Percentiles rank a stretch among this genome's conserved stretches.
phyloP scores from a whole-genome alignment of 202 grass and related monocot genomes.

The Elaeis oleifera region DNA sequence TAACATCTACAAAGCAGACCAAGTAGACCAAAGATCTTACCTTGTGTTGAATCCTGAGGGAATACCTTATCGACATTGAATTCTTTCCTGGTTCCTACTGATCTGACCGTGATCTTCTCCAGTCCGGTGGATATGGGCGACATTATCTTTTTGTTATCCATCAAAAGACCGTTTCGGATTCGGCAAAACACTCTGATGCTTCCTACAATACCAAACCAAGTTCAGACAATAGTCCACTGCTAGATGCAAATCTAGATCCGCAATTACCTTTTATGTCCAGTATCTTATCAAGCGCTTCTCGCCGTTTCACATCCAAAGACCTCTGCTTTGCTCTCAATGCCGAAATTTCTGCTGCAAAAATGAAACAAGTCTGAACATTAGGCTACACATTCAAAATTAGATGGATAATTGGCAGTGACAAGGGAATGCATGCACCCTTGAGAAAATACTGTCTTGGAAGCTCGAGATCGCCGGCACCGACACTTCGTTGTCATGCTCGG shows the following conservation, averaged over 20 bases:
- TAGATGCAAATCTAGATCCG: slow-evolving; percentile 1
- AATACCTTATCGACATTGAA: slow-evolving; percentile 69
- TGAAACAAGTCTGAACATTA: not conserved
- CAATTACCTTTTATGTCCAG: slow-evolving; percentile 82
- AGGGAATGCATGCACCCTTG: not conserved
- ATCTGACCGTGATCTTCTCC: slow-evolving; percentile 56
- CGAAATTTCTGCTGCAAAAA: slow-evolving; percentile 57
- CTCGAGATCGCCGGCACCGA: slow-evolving; percentile 2
- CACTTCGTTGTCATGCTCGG: slow-evolving; percentile 33
- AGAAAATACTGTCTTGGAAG: slow-evolving; percentile 34
- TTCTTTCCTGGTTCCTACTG: slow-evolving; percentile 58
- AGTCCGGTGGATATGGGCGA: slow-evolving; percentile 32
- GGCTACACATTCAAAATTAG: not conserved
- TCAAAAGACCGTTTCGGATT: slow-evolving; percentile 35
- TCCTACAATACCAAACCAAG: slow-evolving; percentile 33
- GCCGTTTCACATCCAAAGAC: slow-evolving; percentile 45
- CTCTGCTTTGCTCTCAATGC: slow-evolving; percentile 38
- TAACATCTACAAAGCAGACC: too few relatives aligned
- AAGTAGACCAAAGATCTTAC: slow-evolving; percentile 19
- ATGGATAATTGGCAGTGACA: not conserved
- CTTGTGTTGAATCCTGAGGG: slow-evolving; percentile 65
- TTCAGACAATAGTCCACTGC: not conserved
- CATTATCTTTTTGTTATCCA: slow-evolving; percentile 27
- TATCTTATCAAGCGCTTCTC: slow-evolving; percentile 59
- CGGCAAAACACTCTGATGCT: slow-evolving; percentile 93